Percentiles rank a stretch among this genome's conserved stretches.
Conservation (phyloP, 2,329 filamentous ascomycete genomes). For the Cytospora chrysosperma region DNA sequence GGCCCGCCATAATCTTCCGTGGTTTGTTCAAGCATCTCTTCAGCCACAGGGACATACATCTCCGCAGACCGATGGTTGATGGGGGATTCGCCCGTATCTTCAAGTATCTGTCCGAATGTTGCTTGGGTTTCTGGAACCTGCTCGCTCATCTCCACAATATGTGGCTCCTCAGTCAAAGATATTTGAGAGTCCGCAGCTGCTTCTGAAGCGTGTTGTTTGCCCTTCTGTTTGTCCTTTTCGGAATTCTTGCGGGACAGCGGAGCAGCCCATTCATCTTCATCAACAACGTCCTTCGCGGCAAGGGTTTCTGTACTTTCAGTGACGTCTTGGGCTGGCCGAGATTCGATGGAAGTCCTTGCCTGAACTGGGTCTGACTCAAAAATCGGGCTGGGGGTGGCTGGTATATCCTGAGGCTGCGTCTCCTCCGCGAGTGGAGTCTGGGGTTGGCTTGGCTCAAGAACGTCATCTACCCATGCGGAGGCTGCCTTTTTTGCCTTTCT, state of each 20-base stretch:
- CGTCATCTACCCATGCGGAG: conserved; percentile 19
- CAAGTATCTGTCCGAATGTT: not conserved
- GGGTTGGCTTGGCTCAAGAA: conserved; percentile 20
- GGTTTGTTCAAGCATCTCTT: not conserved
- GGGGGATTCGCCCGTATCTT: not conserved
- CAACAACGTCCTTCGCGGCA: conserved; percentile 11
- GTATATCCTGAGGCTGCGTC: not conserved
- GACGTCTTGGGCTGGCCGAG: conserved; percentile 16
- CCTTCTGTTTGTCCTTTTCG: conserved; percentile 41
- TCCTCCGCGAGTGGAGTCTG: conserved; percentile 11
- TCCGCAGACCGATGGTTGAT: conserved; percentile 7
- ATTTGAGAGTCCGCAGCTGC: conserved; percentile 20
- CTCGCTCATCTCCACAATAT: not conserved
- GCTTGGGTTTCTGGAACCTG: not conserved
- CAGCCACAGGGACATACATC: not conserved
- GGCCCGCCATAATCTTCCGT: not conserved
- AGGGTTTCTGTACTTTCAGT: conserved; percentile 29
- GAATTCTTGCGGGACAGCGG: conserved; percentile 33
- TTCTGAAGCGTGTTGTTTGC: conserved; percentile 28
- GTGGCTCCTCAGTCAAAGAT: conserved; percentile 4
- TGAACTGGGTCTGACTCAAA: not conserved
- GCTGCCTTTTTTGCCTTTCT: conserved; percentile 33
- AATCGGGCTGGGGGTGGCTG: not conserved
- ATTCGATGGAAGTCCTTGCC: not conserved
- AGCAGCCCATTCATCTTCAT: conserved; percentile 26